Base-by-base conservation (phyloP, 192 early-diverging fungal species). In the Allomyces arbusculus region DNA sequence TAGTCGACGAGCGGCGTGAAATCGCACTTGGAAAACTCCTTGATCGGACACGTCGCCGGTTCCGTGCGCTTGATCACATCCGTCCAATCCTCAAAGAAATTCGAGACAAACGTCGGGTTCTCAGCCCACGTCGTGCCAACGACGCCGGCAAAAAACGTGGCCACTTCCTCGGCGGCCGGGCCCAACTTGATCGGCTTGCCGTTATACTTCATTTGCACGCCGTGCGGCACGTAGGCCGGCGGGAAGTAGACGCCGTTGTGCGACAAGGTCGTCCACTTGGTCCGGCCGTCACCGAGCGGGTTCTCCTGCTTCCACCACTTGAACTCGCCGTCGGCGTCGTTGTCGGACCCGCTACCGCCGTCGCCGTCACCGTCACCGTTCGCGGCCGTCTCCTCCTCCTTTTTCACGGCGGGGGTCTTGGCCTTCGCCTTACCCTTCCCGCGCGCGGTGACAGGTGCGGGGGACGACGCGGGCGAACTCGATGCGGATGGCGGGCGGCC, bases 71-170 rank as follows among this genome's bases (percentile, higher is more conserved):
- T 75, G 23, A 92, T 73, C 16, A 95, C 63, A 26, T 74, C 79
- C 65, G 78, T 74, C 74, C 89, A 98, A 71, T 98, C 95, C 20
- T 67, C 71, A 71, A 98, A 98, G 69, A 98, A 98, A 81, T 98
- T 98, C 65, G 81, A 77, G 67, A 83, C 81, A 71, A 98, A 98
- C 20, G 77, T 82, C 24, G 80, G 79, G 70, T 96, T 97, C 66
- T 84, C 78, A 5, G 76, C 91, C 28, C 87, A 82, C 44, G 95
- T 91, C 0, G 91, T 91, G 23, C 82, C 89, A 9, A 98, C 66
- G 24, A 94, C 64, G 16, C 81, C 87, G 24, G 92, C 95, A 80
- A 86, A 98, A 72, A 97, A 98, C 14, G 81, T 88, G 1, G 95
- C 95, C 0, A 98, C 89, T 68, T 98, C 95, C 73, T 98, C 95